Evolutionary conservation across 176 grass and related monocot genomes (phyloP), one percentile per base, ranked within the genome.

Genomic region (Secale cereale): DNA sequence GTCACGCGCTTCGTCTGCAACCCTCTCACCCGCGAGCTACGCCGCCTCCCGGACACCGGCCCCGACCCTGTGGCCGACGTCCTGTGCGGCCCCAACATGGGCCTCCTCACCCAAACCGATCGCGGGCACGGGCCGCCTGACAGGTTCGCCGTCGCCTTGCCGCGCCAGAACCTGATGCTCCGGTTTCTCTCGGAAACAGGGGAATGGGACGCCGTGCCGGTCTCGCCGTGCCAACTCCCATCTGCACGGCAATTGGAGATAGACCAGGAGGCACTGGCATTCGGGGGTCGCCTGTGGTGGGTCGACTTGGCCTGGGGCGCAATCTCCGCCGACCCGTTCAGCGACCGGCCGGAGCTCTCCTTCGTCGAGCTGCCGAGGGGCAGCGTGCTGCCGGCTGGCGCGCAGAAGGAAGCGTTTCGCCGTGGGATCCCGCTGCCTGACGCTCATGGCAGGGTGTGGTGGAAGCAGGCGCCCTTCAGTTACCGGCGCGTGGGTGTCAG

Each of bases 21-120:
- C 10, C 85, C 85, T 6, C 56, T 81, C 40, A 65, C 27, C 15
- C 29, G 77, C 68, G 19, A 86, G 85, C 56, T 86, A 9, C 48
- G 62, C 66, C 76, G 65, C 85, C 76, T 86, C 67, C 85, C 77
- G 5, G 85, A 54, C 28, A 19, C 64, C 85, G 74, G 74, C 57
- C 56, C n/a, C 27, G 54, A 39, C 84, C 70, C 27, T 16, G 33
- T 17, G 22, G 80, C 27, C 68, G 48, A 26, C 30, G 0, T 4
- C 60, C 4, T 2, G 3, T 48, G 26, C 29, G 30, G 10, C 78
- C 0, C n/a, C 19, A 7, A 19, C 23, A 1, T 60, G 3, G 69
- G 85, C 59, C 32, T 81, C 77, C 35, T 86, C 65, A 67, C 67
- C 67, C 20, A 23, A 13, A 35, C 67, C 67, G 19, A 70, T 3